Base-by-base conservation (phyloP, 306 rosid genomes). In the Castanea crenata region DNA sequence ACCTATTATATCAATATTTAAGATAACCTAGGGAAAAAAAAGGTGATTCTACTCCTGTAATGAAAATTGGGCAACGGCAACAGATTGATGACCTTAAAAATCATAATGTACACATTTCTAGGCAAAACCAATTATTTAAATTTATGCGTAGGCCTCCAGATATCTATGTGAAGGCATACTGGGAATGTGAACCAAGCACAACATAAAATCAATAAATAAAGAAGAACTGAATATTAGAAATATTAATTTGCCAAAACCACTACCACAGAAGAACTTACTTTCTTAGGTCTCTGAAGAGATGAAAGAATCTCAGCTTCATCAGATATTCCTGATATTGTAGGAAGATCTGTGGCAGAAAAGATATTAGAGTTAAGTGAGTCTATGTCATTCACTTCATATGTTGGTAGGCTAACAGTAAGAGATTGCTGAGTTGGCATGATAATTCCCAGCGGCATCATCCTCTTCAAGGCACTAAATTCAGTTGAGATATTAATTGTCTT, bases 391-490 rank as follows among this genome's bases (percentile, higher is more conserved):
- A 87, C 89, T 80, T 95, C 97, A 80, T 65, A 89, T 46, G 91
- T 82, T 6, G 99, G 99, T 56, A 92, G 92, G 84, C 87, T 95
- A 79, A 95, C 97, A 19, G 92, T 88, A 64, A 92, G 89, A 84
- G 98, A 92, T 81, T 95, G 94, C 79, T 92, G 97, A 88, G 82
- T 84, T 10, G 99, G 99, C 98, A 95, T 90, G 78, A 91, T 91
- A 82, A 95, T 95, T 82, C 94, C 97, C 87, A 95, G 83, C 21
- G 99, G 99, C 98, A 95, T 95, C 99, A 95, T 90, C 89, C 99
- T 90, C 87, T 92, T 92, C 71, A 92, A 83, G 80, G 97, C 89
- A 83, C 99, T 95, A 82, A 95, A 95, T 82, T 92, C 98, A 59
- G 90, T 90, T 65, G 94, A 85, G 76, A 95, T 87, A 83, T 95